Evolutionary conservation across 2,329 filamentous ascomycete genomes (phyloP).

Genomic region (Pestalotiopsis sp.): DNA sequence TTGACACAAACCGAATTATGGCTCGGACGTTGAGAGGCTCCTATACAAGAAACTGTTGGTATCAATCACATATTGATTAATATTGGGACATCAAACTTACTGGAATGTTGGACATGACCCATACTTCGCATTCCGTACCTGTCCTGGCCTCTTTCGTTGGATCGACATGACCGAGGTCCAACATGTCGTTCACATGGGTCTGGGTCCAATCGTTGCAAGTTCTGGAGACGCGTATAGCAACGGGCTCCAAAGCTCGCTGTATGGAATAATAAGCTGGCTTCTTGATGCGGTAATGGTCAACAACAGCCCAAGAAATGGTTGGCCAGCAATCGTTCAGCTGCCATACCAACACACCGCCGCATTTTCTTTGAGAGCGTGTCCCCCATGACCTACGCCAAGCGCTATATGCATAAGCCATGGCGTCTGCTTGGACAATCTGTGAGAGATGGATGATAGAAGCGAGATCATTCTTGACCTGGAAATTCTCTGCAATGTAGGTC

Average conservation of each 20-base stretch:
- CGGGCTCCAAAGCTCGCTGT: constrained; percentile 59
- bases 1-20: constrained; percentile 42
- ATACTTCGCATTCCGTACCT: constrained; percentile 45
- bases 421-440: constrained; percentile 56
- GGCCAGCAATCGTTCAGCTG: constrained; percentile 75
- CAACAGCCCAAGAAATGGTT: constrained; percentile 66
- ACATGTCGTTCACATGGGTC: constrained; percentile 42
- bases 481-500: constrained; percentile 77
- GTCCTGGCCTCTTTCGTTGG: constrained; percentile 38
- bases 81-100: neutral
- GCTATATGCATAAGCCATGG: constrained; percentile 53
- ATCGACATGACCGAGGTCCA: constrained; percentile 40
- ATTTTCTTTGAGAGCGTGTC: constrained; percentile 57
- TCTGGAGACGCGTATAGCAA: constrained; percentile 60
- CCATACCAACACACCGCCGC: constrained; percentile 69
- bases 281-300: constrained; percentile 58
- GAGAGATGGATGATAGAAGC: constrained; percentile 57
- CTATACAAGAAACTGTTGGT: neutral
- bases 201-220: constrained; percentile 46
- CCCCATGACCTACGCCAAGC: constrained; percentile 66
- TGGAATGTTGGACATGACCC: constrained; percentile 38
- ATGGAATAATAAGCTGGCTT: constrained; percentile 37
- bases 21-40: constrained; percentile 29
- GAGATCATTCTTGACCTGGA: constrained; percentile 51
- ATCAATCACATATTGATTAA: neutral